Evolutionary conservation across 1,139 yeast genomes (phyloP), one percentile per base, ranked within the genome.

Genomic region (Zygoascus sp.): DNA sequence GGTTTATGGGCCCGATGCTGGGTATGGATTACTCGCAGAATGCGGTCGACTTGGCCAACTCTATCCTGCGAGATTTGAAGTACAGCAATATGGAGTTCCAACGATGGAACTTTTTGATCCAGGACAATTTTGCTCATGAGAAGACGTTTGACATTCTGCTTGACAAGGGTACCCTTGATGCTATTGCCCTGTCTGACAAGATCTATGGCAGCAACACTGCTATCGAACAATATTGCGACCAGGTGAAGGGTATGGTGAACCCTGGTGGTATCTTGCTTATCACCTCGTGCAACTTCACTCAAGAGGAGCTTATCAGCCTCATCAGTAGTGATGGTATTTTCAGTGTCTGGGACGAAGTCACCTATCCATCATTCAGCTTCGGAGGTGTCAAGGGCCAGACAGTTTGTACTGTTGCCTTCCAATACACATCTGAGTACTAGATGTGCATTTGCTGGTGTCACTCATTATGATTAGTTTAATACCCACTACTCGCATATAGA

Each of bases 141-240:
- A 47, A 71, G 28, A 47, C 53, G 11, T 89, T 77, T 66, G 95
- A 90, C 58, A 65, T 92, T 5, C 76, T 90, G 2, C 68, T 90
- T 36, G 99, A 92, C 65, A 92, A 92, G 62, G 98, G 99, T 8
- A 92, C 99, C 0, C 68, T 94, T 36, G 99, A 92, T 68, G 98
- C 99, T 5, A 92, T 94, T 53, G 97, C 97, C 0, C 73, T 92
- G 43, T 85, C 88, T 59, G 88, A 84, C 39, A 59, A 80, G 32
- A 61, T 58, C 19, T 74, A 70, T 44, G 61, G 62, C 39, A 62
- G 68, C 5, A 67, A 65, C 4, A 69, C 72, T 21, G 86, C 86
- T 1, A 72, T 76, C 58, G 80, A 83, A 40, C 70, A 77, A 10
- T 92, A 92, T 58, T 80, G 89, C 0, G 56, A 58, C 0, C 80